Base-by-base conservation (phyloP, 495 filamentous ascomycete genomes). In the Jackrogersella multiformis region DNA sequence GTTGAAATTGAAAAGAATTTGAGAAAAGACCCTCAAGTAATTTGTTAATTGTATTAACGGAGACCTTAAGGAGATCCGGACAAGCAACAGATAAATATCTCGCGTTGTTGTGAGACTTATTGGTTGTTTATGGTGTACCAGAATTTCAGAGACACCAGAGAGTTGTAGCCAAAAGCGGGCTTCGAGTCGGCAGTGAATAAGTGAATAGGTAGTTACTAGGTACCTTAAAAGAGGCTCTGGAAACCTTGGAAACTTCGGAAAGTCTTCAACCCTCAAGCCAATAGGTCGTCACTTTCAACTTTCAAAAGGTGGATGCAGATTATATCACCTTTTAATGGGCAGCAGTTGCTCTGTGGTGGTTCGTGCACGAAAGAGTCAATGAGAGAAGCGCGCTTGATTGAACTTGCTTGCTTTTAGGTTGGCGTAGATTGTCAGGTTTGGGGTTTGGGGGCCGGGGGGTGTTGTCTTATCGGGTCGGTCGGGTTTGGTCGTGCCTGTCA, bases 401-500 rank as follows among this genome's bases (percentile, higher is more conserved):
- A 66, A n/a, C 45, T 61, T 24, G 36, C 45, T 59, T 41, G 44
- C 36, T n/a, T 59, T 49, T 38, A 30, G 26, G 18, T 44, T 20
- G 41, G 41, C 41, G 42, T 46, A 46, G 21, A 21, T 46, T 46
- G 56, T 21, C 48, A 38, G 13, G 38, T 48, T 59, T 34, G 58
- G 55, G n/a, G n/a, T 56, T 49, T 34, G 58, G 55, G 45, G 53
- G 51, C 64, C 60, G 38, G 66, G 63, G 66, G 52, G 26, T 3
- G 26, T 3, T 30, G 3, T 30, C 26, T 30, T n/a, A n/a, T n/a
- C n/a, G n/a, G n/a, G n/a, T n/a, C n/a, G 52, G 51, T 56, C 60
- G 45, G 66, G 63, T 59, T 49, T 26, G 52, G 60, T 69, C 28
- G 66, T 69, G 60, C 56, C 56, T 60, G 67, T 61, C 55, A 69